These are phyloP conservation scores for Lasiosphaeria miniovina DNA, from an alignment of 495 filamentous ascomycete species.

Conservation along the genomic window DNA sequence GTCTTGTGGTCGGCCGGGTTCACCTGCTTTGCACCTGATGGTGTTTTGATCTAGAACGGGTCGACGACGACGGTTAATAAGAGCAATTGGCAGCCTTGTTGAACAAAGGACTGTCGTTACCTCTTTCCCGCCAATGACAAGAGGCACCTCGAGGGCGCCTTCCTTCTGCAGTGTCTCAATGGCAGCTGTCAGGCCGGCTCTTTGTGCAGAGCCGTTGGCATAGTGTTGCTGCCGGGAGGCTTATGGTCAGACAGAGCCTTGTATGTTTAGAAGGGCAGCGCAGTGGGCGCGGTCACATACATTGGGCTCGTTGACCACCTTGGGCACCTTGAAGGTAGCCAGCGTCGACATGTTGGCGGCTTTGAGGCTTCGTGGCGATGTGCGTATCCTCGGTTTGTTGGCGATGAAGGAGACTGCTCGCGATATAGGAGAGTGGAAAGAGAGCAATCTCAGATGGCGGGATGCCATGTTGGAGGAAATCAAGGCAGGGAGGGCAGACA, in stretches of 20 bases:
- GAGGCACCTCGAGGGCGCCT: conserved; percentile 66
- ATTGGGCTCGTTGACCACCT: conserved; percentile 88
- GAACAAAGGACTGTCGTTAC: conserved; percentile 37
- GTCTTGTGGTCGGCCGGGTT: conserved; percentile 72
- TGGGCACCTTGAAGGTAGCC: conserved; percentile 83
- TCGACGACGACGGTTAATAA: conserved; percentile 9
- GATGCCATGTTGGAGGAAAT: conserved; percentile 20
- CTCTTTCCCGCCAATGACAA: conserved; percentile 76
- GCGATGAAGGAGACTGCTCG: conserved; percentile 12
- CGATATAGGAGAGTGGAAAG: conserved; percentile 16
- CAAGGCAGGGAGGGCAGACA: background rate
- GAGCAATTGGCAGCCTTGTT: background rate
- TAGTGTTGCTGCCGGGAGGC: conserved; percentile 69
- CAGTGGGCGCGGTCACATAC: conserved; percentile 49
- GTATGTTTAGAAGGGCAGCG: background rate
- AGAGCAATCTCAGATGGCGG: conserved; percentile 19
- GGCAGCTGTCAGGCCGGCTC: conserved; percentile 68
- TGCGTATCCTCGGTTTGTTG: conserved; percentile 16
- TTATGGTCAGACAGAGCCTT: conserved; percentile 21
- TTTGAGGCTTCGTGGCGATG: conserved; percentile 2
- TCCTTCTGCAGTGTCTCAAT: conserved; percentile 58
- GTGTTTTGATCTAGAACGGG: conserved; percentile 47
- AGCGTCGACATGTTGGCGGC: conserved; percentile 37
- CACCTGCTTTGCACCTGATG: conserved; percentile 55
- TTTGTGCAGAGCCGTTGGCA: conserved; percentile 72